These are phyloP conservation scores for Dactylellina haptotyla DNA, from an alignment of 2,329 filamentous ascomycete species.

Conservation along the genomic window DNA sequence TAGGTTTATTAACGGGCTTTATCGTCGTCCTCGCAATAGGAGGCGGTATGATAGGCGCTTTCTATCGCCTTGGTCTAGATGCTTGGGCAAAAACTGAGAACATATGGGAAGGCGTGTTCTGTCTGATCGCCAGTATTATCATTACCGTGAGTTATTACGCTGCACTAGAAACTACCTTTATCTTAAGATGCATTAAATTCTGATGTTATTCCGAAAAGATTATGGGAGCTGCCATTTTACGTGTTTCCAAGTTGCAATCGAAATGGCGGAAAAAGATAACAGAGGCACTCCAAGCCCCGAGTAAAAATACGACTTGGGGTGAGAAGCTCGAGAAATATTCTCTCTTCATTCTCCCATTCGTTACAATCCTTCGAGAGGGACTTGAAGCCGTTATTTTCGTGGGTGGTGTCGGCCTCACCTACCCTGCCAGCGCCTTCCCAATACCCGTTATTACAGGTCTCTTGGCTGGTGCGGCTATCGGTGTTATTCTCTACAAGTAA, in stretches of 20 bases:
- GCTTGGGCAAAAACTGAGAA: constrained; percentile 75
- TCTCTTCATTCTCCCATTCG: constrained; percentile 86
- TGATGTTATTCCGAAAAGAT: constrained; percentile 60
- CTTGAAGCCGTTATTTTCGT: constrained; percentile 88
- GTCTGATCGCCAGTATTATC: constrained; percentile 77
- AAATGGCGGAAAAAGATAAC: constrained; percentile 89
- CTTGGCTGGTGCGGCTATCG: constrained; percentile 72
- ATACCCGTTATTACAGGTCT: constrained; percentile 79
- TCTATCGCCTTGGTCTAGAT: constrained; percentile 76
- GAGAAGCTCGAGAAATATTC: constrained; percentile 80
- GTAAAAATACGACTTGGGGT: constrained; percentile 63
- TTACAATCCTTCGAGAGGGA: constrained; percentile 87
- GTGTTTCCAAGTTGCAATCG: constrained; percentile 82
- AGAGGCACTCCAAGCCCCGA: constrained; percentile 70
- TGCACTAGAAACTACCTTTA: not conserved
- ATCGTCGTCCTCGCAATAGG: constrained; percentile 74
- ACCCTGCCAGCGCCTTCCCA: constrained; percentile 80
- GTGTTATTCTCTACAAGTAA: constrained; percentile 81
- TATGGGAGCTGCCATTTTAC: constrained; percentile 81
- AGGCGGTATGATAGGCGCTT: constrained; percentile 75
- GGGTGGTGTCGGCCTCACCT: constrained; percentile 80
- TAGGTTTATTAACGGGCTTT: constrained; percentile 72
- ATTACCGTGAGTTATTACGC: constrained; percentile 67
- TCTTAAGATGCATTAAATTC: not conserved
- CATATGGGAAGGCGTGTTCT: constrained; percentile 84